phyloP scores from a whole-genome alignment of 164 flowering plant species.

The Nymphaea thermarum region DNA sequence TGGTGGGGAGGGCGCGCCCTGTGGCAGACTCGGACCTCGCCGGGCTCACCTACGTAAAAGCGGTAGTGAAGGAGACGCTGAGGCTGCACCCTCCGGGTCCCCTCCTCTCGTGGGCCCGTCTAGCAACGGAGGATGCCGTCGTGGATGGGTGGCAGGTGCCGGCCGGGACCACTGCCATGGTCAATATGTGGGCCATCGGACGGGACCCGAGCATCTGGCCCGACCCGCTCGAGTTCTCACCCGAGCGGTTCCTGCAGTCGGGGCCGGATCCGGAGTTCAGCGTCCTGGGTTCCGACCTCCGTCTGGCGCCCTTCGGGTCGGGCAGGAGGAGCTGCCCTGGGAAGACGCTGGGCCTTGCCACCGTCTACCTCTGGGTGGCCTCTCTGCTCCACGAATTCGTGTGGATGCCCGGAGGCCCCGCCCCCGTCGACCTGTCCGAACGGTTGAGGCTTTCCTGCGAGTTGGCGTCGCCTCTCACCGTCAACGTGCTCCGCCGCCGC shows the following conservation, averaged over 20 bases:
- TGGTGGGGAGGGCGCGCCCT: slow-evolving; percentile 19
- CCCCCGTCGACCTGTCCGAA: slow-evolving; percentile 38
- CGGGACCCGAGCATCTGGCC: slow-evolving; percentile 48
- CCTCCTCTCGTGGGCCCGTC: slow-evolving; percentile 48
- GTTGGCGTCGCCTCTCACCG: slow-evolving; percentile 36
- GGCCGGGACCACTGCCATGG: slow-evolving; percentile 74
- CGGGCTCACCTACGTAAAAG: slow-evolving; percentile 26
- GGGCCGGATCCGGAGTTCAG: slow-evolving; percentile 26
- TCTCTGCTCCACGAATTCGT: slow-evolving; percentile 34
- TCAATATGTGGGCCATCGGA: slow-evolving; percentile 87
- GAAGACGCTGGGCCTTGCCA: slow-evolving; percentile 41
- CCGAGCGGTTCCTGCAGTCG: slow-evolving; percentile 37
- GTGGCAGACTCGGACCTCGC: slow-evolving; percentile 33
- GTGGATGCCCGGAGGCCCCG: slow-evolving; percentile 21
- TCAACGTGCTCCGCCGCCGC: slow-evolving; percentile 17
- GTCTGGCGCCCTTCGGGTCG: slow-evolving; percentile 74
- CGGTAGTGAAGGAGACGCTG: slow-evolving; percentile 38
- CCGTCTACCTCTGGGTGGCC: slow-evolving; percentile 55
- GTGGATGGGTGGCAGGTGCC: slow-evolving; percentile 63
- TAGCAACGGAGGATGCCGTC: slow-evolving; percentile 41
- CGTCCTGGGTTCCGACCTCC: slow-evolving; percentile 46
- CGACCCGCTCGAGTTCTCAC: slow-evolving; percentile 39
- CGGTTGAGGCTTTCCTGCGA: slow-evolving; percentile 44
- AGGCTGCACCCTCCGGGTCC: slow-evolving; percentile 60
- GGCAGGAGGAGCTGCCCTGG: slow-evolving; percentile 68